Conservation (phyloP, 352 stramenopile species). For the Saprolegnia parasitica region DNA sequence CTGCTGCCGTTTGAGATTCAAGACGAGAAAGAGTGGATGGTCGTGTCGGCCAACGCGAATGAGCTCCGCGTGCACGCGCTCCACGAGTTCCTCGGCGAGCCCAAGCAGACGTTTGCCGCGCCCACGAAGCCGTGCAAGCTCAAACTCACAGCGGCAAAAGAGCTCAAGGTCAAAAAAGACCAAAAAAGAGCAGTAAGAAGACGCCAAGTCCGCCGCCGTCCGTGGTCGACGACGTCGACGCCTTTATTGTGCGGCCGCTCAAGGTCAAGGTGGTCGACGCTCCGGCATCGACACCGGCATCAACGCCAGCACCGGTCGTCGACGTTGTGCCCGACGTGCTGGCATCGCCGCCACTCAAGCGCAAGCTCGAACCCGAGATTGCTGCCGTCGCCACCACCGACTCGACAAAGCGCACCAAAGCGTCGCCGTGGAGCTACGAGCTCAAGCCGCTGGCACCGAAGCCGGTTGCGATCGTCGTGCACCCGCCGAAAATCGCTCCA, state of each 20-base stretch:
- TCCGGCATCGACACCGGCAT: no score
- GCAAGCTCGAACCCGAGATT: conserved; percentile 4
- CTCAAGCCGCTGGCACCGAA: conserved; percentile 11
- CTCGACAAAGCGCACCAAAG: background rate
- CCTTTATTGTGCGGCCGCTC: background rate
- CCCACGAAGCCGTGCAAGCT: background rate
- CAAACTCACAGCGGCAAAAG: background rate
- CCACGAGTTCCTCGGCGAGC: conserved; percentile 56
- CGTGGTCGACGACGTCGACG: background rate
- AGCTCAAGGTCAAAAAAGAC: background rate
- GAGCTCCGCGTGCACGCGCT: conserved; percentile 66
- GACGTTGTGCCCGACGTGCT: background rate
- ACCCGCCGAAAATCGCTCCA: background rate
- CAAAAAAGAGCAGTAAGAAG: background rate
- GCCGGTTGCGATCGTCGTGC: background rate
- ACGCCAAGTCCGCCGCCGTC: background rate
- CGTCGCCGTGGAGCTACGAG: conserved; percentile 4
- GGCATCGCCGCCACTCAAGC: conserved; percentile 3
- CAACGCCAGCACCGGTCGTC: background rate
- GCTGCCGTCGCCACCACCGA: background rate
- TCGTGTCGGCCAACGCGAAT: conserved; percentile 67
- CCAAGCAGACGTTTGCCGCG: conserved; percentile 23
- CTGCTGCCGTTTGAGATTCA: conserved; percentile 51
- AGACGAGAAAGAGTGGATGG: conserved; percentile 62
- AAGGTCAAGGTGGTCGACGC: background rate